Evolutionary conservation across 1,284 basidiomycete genomes (phyloP).

Genomic region (Pholiota adiposa): DNA sequence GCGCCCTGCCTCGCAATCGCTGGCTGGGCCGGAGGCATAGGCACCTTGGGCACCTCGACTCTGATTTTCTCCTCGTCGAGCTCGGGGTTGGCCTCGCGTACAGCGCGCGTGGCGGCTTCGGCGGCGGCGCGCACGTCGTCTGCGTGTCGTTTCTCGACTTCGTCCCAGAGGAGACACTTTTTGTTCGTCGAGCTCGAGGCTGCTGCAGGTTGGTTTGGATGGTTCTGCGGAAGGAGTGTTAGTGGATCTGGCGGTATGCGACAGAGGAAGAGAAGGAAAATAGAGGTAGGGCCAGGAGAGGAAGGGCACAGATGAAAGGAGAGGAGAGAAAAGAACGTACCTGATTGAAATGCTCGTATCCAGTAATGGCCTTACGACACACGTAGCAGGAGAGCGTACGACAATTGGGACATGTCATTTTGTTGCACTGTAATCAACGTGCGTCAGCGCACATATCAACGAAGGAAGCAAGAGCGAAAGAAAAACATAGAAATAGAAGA

Average conservation of each 20-base stretch:
- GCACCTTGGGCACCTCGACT: constrained; percentile 25
- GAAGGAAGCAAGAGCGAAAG: too few relatives aligned
- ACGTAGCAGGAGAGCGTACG: constrained; percentile 76
- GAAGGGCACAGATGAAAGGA: not conserved
- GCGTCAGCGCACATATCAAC: too few relatives aligned
- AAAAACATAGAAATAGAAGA: not conserved
- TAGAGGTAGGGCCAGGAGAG: not conserved
- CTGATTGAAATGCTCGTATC: constrained; percentile 81
- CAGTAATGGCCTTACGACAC: constrained; percentile 69
- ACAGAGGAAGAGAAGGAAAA: not conserved
- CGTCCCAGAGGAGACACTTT: constrained; percentile 76
- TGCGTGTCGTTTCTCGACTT: constrained; percentile 63
- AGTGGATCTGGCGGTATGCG: too few relatives aligned
- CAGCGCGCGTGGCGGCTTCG: constrained; percentile 65
- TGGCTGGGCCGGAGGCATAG: constrained; percentile 12
- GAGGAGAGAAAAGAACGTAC: constrained; percentile 34
- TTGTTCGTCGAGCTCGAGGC: constrained; percentile 28
- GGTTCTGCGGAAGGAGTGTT: constrained; percentile 4
- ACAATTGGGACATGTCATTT: constrained; percentile 78
- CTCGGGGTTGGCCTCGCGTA: constrained; percentile 59
- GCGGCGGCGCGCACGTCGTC: constrained; percentile 73
- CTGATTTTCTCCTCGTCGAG: constrained; percentile 27
- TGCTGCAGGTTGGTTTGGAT: constrained; percentile 21
- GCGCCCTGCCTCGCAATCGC: not conserved
- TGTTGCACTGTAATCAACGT: constrained; percentile 65